Conservation (phyloP, 768 basidiomycete genomes). For the Candolleomyces efflorescens region DNA sequence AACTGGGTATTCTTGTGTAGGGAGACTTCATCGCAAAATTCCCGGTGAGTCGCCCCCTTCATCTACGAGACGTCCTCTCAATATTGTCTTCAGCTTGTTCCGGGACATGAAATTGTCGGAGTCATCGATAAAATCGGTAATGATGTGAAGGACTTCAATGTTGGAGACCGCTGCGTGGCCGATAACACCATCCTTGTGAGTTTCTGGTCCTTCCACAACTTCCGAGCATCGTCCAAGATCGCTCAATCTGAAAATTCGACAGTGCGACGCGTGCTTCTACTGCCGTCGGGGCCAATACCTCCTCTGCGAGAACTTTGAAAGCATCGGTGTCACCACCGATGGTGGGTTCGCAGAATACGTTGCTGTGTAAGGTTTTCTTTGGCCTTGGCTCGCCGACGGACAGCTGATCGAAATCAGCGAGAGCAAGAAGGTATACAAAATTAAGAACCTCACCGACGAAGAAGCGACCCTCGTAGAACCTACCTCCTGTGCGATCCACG, state of each 20-base stretch:
- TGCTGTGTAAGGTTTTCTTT: conserved; percentile 54
- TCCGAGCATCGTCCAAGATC: not conserved
- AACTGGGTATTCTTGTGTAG: conserved; percentile 26
- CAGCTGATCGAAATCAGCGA: conserved; percentile 18
- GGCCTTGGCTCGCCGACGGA: too few species aligned
- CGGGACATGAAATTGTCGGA: conserved; percentile 57
- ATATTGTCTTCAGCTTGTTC: conserved; percentile 30
- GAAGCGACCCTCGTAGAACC: conserved; percentile 88
- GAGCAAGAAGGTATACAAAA: conserved; percentile 79
- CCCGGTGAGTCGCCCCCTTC: conserved; percentile 40
- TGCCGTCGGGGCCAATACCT: conserved; percentile 81
- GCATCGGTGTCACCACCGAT: conserved; percentile 73
- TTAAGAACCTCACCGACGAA: conserved; percentile 82
- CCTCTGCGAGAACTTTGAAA: conserved; percentile 81
- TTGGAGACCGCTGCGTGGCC: conserved; percentile 82
- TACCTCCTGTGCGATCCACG: conserved; percentile 88
- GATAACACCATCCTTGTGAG: conserved; percentile 66
- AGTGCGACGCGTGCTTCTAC: conserved; percentile 86
- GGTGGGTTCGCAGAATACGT: conserved; percentile 92
- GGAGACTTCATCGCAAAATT: conserved; percentile 72
- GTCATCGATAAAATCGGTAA: conserved; percentile 69
- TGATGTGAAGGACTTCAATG: conserved; percentile 69
- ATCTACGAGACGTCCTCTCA: not conserved
- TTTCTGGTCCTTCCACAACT: conserved; percentile 10
- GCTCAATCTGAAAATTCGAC: not conserved